Percentiles rank a stretch among this genome's conserved stretches.
These are phyloP conservation scores for Thyridium curvatum DNA, from an alignment of 2,329 filamentous ascomycete genomes.

Conservation along the genomic window DNA sequence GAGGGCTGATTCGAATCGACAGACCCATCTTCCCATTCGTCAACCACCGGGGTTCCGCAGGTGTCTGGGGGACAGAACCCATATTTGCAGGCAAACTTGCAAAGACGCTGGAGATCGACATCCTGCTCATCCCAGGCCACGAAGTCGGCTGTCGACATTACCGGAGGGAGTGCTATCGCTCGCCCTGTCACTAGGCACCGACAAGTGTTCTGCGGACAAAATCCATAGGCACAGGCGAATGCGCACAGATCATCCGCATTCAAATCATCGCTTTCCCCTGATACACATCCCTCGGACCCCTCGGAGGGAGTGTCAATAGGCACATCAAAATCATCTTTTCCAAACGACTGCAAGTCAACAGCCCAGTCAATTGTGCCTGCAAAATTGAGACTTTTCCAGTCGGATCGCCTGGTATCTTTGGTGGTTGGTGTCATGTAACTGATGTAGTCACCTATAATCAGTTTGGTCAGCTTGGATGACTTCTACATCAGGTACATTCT, in stretches of 20 bases:
- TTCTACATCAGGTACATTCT: too few species aligned
- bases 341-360: slow-evolving; percentile 17
- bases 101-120: slow-evolving; percentile 11
- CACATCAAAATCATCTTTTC: slow-evolving; percentile 1
- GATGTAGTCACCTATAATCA: too few species aligned
- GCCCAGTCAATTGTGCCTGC: slow-evolving; percentile 25
- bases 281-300: too few species aligned
- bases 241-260: slow-evolving; percentile 10
- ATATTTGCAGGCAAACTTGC: slow-evolving; percentile 12
- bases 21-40: slow-evolving; percentile 2
- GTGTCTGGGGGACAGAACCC: slow-evolving; percentile 10
- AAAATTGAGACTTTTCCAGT: slow-evolving; percentile 16
- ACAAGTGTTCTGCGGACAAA: slow-evolving; percentile 11
- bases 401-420: slow-evolving; percentile 12
- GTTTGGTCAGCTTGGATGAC: too few species aligned
- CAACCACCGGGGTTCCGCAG: slow-evolving; percentile 4
- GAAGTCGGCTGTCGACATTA: slow-evolving; percentile 5
- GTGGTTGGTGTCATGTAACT: slow-evolving; percentile 6
- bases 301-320: not conserved
- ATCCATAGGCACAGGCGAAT: slow-evolving; percentile 8
- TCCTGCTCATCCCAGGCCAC: slow-evolving; percentile 10
- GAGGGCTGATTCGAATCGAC: too few species aligned
- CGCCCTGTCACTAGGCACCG: slow-evolving; percentile 10
- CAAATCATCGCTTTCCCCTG: too few species aligned
- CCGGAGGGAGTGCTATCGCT: slow-evolving; percentile 9